Conservation (phyloP, 495 filamentous ascomycete species). For the Xylaria palmicola region DNA sequence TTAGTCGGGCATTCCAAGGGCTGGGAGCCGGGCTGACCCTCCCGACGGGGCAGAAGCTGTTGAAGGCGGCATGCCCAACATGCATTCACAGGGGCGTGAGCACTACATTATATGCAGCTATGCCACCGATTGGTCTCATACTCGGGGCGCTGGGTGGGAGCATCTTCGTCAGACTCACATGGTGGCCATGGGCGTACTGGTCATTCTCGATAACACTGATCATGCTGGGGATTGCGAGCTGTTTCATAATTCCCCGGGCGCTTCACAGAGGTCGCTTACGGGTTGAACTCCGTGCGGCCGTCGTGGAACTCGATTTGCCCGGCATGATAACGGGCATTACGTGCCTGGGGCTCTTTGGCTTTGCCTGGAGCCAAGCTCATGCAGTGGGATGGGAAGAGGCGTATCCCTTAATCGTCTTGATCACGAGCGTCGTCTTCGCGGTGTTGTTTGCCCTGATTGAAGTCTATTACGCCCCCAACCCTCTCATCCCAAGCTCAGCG, state of each 20-base stretch:
- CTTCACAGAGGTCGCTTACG: constrained; percentile 21
- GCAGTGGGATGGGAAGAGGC: constrained; percentile 53
- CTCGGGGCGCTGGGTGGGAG: constrained; percentile 46
- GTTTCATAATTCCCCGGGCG: constrained; percentile 23
- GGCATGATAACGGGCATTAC: constrained; percentile 50
- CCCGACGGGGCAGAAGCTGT: constrained; percentile 50
- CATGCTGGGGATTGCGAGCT: constrained; percentile 46
- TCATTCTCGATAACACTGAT: constrained; percentile 43
- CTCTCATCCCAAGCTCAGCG: constrained; percentile 51
- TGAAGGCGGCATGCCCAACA: constrained; percentile 42
- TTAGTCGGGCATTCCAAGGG: constrained; percentile 50
- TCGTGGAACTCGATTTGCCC: constrained; percentile 45
- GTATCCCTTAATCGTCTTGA: constrained; percentile 49
- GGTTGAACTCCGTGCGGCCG: constrained; percentile 31
- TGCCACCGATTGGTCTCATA: constrained; percentile 48
- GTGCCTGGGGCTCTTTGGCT: constrained; percentile 54
- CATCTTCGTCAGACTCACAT: constrained; percentile 46
- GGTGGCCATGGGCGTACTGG: constrained; percentile 69
- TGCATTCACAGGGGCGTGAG: constrained; percentile 50
- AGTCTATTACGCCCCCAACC: constrained; percentile 34
- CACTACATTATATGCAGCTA: constrained; percentile 51
- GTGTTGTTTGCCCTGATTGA: constrained; percentile 52
- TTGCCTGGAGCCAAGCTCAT: constrained; percentile 58
- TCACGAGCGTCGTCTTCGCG: constrained; percentile 50
- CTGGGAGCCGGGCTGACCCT: constrained; percentile 53